Base-by-base conservation (phyloP, 2,329 filamentous ascomycete species). In the Epichloe scottii region DNA sequence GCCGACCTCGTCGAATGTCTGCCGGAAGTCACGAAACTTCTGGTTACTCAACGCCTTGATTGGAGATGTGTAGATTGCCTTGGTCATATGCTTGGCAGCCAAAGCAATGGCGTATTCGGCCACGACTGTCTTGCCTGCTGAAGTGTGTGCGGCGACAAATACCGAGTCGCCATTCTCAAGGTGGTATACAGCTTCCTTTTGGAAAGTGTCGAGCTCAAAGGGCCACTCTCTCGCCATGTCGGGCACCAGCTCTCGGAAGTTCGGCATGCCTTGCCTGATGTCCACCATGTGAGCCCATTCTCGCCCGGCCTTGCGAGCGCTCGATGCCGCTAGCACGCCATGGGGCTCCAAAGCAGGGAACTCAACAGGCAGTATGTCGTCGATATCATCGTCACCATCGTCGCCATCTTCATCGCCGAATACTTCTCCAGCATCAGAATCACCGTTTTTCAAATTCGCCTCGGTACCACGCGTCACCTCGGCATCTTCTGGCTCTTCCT, bases 251-350 rank as follows among this genome's bases (percentile, higher is more conserved):
- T 96, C 91, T 53, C 78, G 76, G 67, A 98, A 97, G 63, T 97
- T 97, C n/a, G 87, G 76, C 60, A 97, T 94, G 49, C 91, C 87
- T 53, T 89, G 81, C 61, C 91, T 90, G 59, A 97, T 85, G 65
- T 98, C 91, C 2, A 98, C 91, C 82, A 98, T 95, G 68, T 98
- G 93, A 48, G 93, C 93, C 91, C 93, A 98, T 70, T 97, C 89
- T 60, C 80, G 84, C 6, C 87, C 86, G 39, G 81, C 81, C 61
- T 85, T 87, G 62, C 84, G 87, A 54, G 82, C 75, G 54, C 82
- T 80, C 8, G 86, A 83, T 48, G 84, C 73, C 19, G 85, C 78
- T 33, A 96, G 78, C 21, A 81, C 77, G n/a, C 84, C 83, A 62
- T 85, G 87, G 10, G 93, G 89, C 58, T 94, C 87, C 6, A 98